A percentile compares a stretch with the other conserved stretches of the same genome.
phyloP scores from a whole-genome alignment of 2,329 filamentous ascomycete species.

The Microsporum canis region DNA sequence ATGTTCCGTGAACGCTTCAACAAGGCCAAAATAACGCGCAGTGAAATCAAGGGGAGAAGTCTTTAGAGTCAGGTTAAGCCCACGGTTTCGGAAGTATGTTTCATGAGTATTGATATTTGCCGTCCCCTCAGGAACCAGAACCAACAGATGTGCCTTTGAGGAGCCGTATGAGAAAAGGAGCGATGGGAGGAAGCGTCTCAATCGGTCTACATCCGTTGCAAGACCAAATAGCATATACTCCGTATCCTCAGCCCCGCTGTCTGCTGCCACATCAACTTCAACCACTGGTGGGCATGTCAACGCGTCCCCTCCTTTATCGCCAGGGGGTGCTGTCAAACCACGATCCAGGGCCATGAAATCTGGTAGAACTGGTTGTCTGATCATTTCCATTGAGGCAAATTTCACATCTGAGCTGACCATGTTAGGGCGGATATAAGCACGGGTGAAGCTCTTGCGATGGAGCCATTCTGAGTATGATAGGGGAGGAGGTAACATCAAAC shows the following conservation, averaged over 20 bases:
- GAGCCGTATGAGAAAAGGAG: constrained; percentile 34
- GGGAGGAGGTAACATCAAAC: constrained; percentile 23
- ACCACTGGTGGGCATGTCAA: constrained; percentile 30
- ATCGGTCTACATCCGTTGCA: constrained; percentile 34
- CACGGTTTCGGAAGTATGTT: constrained; percentile 33
- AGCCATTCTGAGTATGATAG: constrained; percentile 33
- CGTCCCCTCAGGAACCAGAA: constrained; percentile 32
- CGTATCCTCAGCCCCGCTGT: constrained; percentile 31
- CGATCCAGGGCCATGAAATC: constrained; percentile 30
- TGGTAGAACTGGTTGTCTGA: constrained; percentile 29
- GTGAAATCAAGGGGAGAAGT: constrained; percentile 33
- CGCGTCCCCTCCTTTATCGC: constrained; percentile 21
- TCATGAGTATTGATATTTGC: constrained; percentile 31
- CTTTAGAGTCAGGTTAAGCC: constrained; percentile 31
- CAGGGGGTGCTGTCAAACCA: constrained; percentile 26
- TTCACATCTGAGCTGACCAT: constrained; percentile 27
- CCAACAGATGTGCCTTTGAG: constrained; percentile 31
- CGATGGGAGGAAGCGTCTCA: constrained; percentile 31
- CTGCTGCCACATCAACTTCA: constrained; percentile 31
- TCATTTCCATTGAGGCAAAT: constrained; percentile 30
- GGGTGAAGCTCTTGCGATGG: constrained; percentile 35
- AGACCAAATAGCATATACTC: constrained; percentile 32
- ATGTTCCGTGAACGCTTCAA: constrained; percentile 30
- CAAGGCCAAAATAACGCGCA: constrained; percentile 34
- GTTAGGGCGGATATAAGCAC: constrained; percentile 32